A percentile compares a stretch with the other conserved stretches of the same genome.
These are phyloP conservation scores for Shiraia bambusicola DNA, from an alignment of 2,329 filamentous ascomycete species.

Conservation along the genomic window DNA sequence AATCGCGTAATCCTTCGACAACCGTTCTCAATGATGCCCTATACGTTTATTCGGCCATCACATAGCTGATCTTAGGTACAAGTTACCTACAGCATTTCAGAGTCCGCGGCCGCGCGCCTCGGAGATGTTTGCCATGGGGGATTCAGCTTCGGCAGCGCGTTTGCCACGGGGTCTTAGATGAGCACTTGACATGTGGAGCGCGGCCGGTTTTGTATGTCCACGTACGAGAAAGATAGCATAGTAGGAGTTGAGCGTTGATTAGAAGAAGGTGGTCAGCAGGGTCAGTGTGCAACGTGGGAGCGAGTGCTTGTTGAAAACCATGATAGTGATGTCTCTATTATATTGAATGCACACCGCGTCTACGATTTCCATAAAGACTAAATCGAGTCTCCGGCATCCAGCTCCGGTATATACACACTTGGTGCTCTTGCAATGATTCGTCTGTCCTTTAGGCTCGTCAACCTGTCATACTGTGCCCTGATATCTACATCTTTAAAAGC, in stretches of 20 bases:
- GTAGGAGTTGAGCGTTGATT: no score
- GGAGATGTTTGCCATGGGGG: background rate
- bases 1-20: no score
- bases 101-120: slow-evolving; percentile 7
- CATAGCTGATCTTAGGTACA: slow-evolving; percentile 1
- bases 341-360: no score
- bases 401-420: slow-evolving; percentile 22
- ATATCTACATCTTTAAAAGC: slow-evolving; percentile 36
- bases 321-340: no score
- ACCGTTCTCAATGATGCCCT: no score
- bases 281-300: background rate
- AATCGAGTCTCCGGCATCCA: slow-evolving; percentile 17
- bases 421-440: slow-evolving; percentile 24
- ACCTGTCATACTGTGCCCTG: slow-evolving; percentile 35
- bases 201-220: slow-evolving; percentile 5
- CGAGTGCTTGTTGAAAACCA: background rate
- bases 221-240: background rate
- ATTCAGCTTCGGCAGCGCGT: background rate
- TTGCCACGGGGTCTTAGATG: background rate
- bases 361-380: no score
- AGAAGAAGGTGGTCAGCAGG: no score
- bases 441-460: slow-evolving; percentile 27
- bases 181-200: background rate
- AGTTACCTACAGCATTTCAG: background rate
- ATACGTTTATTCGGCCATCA: background rate